Base-by-base conservation (phyloP, 2,329 filamentous ascomycete species). In the Arthrinium phaeospermum region DNA sequence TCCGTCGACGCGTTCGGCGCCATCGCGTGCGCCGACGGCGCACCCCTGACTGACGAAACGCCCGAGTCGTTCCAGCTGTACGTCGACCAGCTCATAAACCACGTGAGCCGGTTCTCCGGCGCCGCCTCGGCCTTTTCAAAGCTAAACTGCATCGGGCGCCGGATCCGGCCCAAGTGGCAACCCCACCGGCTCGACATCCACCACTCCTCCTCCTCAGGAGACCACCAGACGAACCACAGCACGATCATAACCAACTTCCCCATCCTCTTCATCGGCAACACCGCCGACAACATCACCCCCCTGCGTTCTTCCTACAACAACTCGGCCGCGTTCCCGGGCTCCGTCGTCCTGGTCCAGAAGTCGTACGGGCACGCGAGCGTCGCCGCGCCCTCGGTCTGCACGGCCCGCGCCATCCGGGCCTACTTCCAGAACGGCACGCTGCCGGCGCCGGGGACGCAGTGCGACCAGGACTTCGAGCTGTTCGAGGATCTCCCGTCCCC, bases 211-310 rank as follows among this genome's bases (percentile, higher is more conserved):
- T 19, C 24, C 1, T 5, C 4, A 2, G 14, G 27, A 7, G 4
- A 19, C 27, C 13, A 30, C 16, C 12, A 30, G 13, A 19, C n/a
- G 6, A 37, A 37, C 5, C 37, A 61, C 4, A 30, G n/a, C 3
- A 73, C 68, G 70, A 74, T 72, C n/a, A 85, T 72, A 22, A 85
- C 82, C 24, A 78, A 82, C 2, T 79, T 85, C 72, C 87, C 87
- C 0, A 81, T 89, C 46, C 80, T 89, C 1, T 86, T 86, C 74
- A 79, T 88, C 22, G 85, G 83, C 68, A 88, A 87, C 73, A 86
- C 84, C 0, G 82, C 85, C 3, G 87, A 89, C 68, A 86, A 86
- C 1, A 86, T 88, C 4, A 88, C 87, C 0, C 86, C 86, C 13
- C 61, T 73, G 3, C 49, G 13, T 2, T 69, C 64, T 2, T 51